Evolutionary conservation across 352 stramenopile species (phyloP), one percentile per base, ranked within the genome.

Genomic region (Phytophthora podocarpi): DNA sequence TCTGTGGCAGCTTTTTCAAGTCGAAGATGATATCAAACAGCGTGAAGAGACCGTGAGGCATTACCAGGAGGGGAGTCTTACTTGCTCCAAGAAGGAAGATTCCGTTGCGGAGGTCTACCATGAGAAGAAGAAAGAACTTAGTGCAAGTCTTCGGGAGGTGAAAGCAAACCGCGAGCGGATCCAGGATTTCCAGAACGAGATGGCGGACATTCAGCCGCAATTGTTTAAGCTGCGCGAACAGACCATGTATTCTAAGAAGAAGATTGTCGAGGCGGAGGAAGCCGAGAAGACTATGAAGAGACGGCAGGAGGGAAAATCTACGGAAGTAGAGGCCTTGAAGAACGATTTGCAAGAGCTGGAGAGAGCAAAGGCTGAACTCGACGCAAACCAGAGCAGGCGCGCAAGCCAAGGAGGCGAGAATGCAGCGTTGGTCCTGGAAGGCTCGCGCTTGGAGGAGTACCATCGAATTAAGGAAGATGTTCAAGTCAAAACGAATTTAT

Each of bases 1-100:
- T 53, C 74, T 99, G 32, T 99, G 96, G 96, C 90, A 98, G 58
- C 78, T 99, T 18, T 98, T 94, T 43, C 95, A 99, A 67, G 85
- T 98, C 18, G 78, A 99, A 55, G 79, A 91, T 12, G 90, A 98
- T 35, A 77, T 97, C 3, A 77, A 90, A 16, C 67, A 89, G 23
- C 84, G 92, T 34, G 89, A 97, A 59, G 91, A 94, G 21, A 63
- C 78, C 3, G 74, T 97, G 10, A 76, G 78, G 16, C 45, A 72
- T 0, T 68, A 78, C 15, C 70, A 91, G 51, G 68, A 87, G 5
- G 63, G 84, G 55, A 42, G 78, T 12, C 35, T 41, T 1, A 73
- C 60, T 1, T 87, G 80, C 43, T 47, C 37, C 16, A 64, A 64
- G 10, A 91, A 89, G 34, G 85, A 93, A 30, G 65, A 86, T 7